A percentile compares a stretch with the other conserved stretches of the same genome.
Evolutionary conservation across 2,329 filamentous ascomycete genomes (phyloP).

Genomic region (Cytospora paraplurivora): DNA sequence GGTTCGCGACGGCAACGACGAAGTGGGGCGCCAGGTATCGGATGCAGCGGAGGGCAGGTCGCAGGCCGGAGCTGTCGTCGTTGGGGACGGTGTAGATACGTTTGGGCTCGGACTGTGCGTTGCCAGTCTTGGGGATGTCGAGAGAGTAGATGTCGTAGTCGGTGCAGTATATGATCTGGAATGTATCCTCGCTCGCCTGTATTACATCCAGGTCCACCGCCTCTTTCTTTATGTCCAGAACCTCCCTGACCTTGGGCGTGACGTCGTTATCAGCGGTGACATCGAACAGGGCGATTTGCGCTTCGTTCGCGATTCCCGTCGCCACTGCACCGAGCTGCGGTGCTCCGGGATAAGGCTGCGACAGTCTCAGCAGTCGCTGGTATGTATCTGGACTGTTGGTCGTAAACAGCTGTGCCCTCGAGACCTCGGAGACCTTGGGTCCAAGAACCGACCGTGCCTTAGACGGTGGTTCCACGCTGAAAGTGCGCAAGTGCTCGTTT

Average conservation of each 20-base stretch:
- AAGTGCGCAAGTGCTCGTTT: conserved; percentile 82
- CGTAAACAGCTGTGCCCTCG: conserved; percentile 55
- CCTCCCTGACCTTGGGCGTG: conserved; percentile 52
- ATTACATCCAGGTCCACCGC: conserved; percentile 72
- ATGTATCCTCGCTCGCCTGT: conserved; percentile 63
- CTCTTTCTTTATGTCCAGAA: conserved; percentile 55
- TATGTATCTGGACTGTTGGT: conserved; percentile 57
- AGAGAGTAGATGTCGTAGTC: conserved; percentile 73
- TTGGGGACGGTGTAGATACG: conserved; percentile 59
- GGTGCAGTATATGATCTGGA: conserved; percentile 77
- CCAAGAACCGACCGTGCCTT: conserved; percentile 38
- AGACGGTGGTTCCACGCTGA: conserved; percentile 56
- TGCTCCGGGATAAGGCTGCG: conserved; percentile 51
- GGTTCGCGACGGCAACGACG: conserved; percentile 59
- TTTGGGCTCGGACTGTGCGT: conserved; percentile 46
- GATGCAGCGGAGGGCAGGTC: conserved; percentile 58
- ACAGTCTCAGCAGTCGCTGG: conserved; percentile 60
- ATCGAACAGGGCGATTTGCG: conserved; percentile 78
- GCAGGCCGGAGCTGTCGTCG: conserved; percentile 43
- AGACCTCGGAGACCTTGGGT: conserved; percentile 52
- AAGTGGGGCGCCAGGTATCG: conserved; percentile 62
- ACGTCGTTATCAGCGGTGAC: conserved; percentile 56
- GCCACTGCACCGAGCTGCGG: conserved; percentile 75
- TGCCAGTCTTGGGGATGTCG: conserved; percentile 53
- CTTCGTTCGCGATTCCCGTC: conserved; percentile 73